Base-by-base conservation (phyloP, 352 stramenopile species). In the Aphanomyces astaci region DNA sequence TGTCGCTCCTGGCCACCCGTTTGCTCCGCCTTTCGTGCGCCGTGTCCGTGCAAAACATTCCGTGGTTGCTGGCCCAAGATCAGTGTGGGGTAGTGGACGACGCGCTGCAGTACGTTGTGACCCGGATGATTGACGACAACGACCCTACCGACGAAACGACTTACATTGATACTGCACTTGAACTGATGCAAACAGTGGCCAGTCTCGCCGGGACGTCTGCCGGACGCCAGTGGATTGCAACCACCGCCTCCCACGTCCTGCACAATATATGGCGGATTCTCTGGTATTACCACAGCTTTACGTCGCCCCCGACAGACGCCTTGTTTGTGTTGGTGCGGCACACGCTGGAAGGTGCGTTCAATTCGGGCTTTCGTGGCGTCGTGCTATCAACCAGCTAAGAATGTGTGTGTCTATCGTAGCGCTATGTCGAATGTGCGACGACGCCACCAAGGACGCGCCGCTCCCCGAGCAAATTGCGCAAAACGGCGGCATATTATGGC, bases 111-210 rank as follows among this genome's bases (percentile, higher is more conserved):
- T 89, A 82, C 49, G 93, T 83, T 53, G 81, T 93, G 1, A 65
- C 80, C 45, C 72, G 73, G 25, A 84, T 92, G 48, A 65, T 86
- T 19, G 64, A 73, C 10, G 74, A 78, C 33, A 70, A 45, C 31
- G 30, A 15, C 39, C 17, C 24, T 1, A n/a, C 75, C 33, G 66
- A 74, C 2, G 72, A 67, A 0, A 60, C 74, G 71, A 78, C 28
- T 43, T 66, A 2, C 68, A 81, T 13, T 62, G 82, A 70, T 71
- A 88, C 17, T 87, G 79, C 66, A 81, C 82, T 39, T 39, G 86
- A 78, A 64, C 70, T 93, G 24, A 57, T 94, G 5, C 80, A 89
- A 68, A 94, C 85, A 4, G 78, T 92, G 32, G 87, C 85, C 4
- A 78, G 77, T 1, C 66, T 95, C 19, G 51, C 89, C 39, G 78